Conservation (phyloP, 176 grass and related monocot species). For the Pharus latifolius region DNA sequence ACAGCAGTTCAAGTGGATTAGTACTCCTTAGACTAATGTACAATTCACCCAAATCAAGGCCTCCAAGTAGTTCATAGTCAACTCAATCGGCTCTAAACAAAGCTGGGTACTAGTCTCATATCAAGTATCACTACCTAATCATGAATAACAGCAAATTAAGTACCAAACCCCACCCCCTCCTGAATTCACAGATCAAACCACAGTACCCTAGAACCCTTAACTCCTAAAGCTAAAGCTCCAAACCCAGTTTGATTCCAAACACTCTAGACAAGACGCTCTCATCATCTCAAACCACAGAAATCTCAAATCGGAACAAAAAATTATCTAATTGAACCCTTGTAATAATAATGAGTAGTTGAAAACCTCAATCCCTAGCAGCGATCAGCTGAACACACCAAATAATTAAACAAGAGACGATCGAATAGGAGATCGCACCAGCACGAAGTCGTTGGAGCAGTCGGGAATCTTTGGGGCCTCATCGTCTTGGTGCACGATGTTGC, state of each 20-base stretch:
- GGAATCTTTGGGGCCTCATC: constrained; percentile 78
- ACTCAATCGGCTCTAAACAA: neutral
- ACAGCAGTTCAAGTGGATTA: neutral
- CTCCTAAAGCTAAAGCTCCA: neutral
- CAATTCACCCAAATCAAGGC: neutral
- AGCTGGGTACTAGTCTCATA: neutral
- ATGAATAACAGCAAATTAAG: neutral
- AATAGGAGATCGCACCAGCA: constrained; percentile 29
- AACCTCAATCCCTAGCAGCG: neutral
- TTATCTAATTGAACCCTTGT: too few relatives aligned
- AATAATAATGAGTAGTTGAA: too few relatives aligned
- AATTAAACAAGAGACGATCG: neutral
- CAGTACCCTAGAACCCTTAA: neutral
- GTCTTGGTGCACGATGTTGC: constrained; percentile 89
- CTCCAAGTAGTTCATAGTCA: neutral
- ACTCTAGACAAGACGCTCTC: neutral
- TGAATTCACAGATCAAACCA: too few relatives aligned
- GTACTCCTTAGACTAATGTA: neutral
- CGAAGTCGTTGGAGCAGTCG: constrained; percentile 87
- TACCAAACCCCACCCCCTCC: too few relatives aligned
- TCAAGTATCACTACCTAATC: too few relatives aligned
- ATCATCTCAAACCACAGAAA: too few relatives aligned
- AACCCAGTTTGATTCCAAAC: neutral
- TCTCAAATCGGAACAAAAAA: neutral
- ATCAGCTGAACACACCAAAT: neutral